Base-by-base conservation (phyloP, 441 rosid genomes). In the Syzygium syzygioides region DNA sequence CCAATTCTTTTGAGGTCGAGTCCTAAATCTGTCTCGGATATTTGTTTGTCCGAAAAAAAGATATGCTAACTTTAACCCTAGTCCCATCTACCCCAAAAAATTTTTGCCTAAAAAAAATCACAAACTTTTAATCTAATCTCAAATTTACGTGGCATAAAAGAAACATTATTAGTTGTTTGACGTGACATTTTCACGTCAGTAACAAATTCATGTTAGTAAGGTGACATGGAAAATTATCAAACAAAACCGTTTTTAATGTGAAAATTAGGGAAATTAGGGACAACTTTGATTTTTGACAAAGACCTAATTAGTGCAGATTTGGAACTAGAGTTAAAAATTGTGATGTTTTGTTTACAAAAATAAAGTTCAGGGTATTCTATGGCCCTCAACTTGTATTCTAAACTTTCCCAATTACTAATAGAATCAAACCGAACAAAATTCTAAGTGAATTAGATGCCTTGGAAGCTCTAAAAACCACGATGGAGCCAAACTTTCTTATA, bases 201-300 rank as follows among this genome's bases (percentile, higher is more conserved):
- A 45, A 12, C 4, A 13, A 4, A 26, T 60, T 3, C 7, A 28
- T 2, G 3, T 60, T 60, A 45, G 83, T 18, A 37, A 0, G 14
- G 50, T 71, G 17, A 71, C 0, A 1, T 12, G 52, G 13, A 37
- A 68, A 71, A 37, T 41, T 37, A 71, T 12, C 41, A 37, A 11
- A 37, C 1, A 2, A 71, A 20, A 12, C 0, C 20, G 6, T 37
- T 71, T 37, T 37, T 37, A 1, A 5, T 71, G 23, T 20, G 37
- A 37, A 71, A 37, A 71, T 20, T 4, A 71, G 15, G 4, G n/a
- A 37, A 37, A 37, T 71, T 20, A 20, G 14, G 28, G 48, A 37
- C 1, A 7, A 12, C n/a, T 3, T 3, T 2, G 2, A 71, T 71
- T 37, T 37, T 37, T 41, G 3, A 12, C 0, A 1, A 15, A 71